phyloP scores from a whole-genome alignment of 106 monocot genomes.

The Dendrobium nobile region DNA sequence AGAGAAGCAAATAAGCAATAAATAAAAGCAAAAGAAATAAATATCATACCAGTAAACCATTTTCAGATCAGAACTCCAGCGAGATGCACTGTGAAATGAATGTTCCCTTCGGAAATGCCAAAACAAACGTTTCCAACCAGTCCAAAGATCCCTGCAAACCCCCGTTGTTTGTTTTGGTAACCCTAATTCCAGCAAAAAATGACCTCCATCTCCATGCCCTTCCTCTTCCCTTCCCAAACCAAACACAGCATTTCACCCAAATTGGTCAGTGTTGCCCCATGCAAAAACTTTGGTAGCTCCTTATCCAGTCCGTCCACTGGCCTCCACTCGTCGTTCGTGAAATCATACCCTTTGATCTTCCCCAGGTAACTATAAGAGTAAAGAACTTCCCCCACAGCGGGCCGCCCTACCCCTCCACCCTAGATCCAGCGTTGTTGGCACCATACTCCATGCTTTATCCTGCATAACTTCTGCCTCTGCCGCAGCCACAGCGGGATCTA shows the following conservation, averaged over 20 bases:
- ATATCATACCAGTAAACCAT: background rate
- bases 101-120: constrained; percentile 31
- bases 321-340: constrained; percentile 34
- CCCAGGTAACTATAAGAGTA: constrained; percentile 75
- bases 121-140: constrained; percentile 23
- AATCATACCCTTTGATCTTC: constrained; percentile 71
- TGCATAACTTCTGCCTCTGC: background rate
- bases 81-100: constrained; percentile 52
- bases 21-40: too few species aligned
- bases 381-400: constrained; percentile 46
- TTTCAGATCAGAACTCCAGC: constrained; percentile 28
- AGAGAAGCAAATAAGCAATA: too few species aligned
- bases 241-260: constrained; percentile 52
- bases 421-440: constrained; percentile 37
- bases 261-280: constrained; percentile 50
- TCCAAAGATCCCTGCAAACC: constrained; percentile 31
- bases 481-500: constrained; percentile 34
- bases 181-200: constrained; percentile 46
- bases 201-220: constrained; percentile 22
- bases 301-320: constrained; percentile 50
- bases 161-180: constrained; percentile 18
- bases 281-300: constrained; percentile 52
- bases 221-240: constrained; percentile 54
- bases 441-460: constrained; percentile 37
- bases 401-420: constrained; percentile 81